Conservation (phyloP, 352 stramenopile species). For the Pythium coloratum region DNA sequence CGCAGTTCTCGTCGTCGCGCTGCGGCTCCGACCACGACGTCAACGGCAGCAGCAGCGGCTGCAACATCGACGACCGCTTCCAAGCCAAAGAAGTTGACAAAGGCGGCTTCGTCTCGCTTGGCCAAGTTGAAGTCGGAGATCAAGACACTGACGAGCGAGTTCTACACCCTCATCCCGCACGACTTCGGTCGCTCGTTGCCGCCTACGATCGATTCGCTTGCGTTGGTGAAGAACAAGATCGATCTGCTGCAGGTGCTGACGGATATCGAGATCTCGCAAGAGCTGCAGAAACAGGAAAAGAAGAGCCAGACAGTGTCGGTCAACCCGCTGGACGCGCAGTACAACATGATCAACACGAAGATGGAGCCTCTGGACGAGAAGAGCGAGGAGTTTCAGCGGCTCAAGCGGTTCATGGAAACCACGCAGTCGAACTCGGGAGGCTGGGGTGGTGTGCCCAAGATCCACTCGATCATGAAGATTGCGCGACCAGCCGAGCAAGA, state of each 20-base stretch:
- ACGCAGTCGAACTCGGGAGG: slow-evolving; percentile 46
- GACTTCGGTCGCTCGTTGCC: slow-evolving; percentile 57
- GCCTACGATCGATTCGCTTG: slow-evolving; percentile 47
- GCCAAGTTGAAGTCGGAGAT: slow-evolving; percentile 31
- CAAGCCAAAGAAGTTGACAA: slow-evolving; percentile 11
- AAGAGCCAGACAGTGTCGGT: slow-evolving; percentile 17
- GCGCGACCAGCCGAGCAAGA: slow-evolving; percentile 40
- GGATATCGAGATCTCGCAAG: slow-evolving; percentile 65
- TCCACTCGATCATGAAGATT: slow-evolving; percentile 62
- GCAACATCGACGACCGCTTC: background rate
- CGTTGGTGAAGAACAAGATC: slow-evolving; percentile 57
- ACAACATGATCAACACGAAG: slow-evolving; percentile 50
- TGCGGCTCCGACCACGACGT: too few species aligned
- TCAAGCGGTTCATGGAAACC: slow-evolving; percentile 51
- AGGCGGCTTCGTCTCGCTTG: slow-evolving; percentile 19
- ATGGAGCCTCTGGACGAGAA: slow-evolving; percentile 45
- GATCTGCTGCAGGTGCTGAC: slow-evolving; percentile 59
- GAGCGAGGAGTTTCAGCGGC: slow-evolving; percentile 51
- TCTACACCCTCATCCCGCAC: slow-evolving; percentile 74
- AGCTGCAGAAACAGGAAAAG: slow-evolving; percentile 39
- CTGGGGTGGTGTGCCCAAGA: slow-evolving; percentile 33
- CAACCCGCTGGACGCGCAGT: slow-evolving; percentile 56
- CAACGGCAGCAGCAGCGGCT: background rate
- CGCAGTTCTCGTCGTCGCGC: too few species aligned
- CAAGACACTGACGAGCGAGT: slow-evolving; percentile 59